Percentiles rank a stretch among this genome's conserved stretches.
phyloP scores from a whole-genome alignment of 371 early-diverging fungal genomes.

The Syncephalastrum monosporum region DNA sequence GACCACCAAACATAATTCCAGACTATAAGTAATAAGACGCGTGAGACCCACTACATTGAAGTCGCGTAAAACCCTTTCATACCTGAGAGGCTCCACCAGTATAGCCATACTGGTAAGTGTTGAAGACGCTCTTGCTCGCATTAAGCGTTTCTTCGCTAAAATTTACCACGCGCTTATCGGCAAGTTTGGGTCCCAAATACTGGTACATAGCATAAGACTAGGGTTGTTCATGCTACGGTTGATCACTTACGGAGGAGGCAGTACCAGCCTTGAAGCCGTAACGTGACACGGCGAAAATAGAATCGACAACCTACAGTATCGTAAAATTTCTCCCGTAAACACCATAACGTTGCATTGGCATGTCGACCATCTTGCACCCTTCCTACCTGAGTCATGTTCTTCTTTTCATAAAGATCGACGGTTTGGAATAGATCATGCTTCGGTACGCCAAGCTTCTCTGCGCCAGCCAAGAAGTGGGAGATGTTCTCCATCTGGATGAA shows the following conservation, averaged over 20 bases:
- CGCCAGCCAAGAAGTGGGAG: conserved; percentile 72
- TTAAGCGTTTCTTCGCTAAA: conserved; percentile 70
- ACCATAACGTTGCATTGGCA: neutral
- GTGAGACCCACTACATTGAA: neutral
- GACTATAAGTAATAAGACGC: conserved; percentile 18
- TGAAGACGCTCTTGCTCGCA: conserved; percentile 56
- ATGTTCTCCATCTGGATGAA: conserved; percentile 94
- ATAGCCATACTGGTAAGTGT: conserved; percentile 60
- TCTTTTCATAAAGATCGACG: conserved; percentile 86
- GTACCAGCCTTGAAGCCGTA: conserved; percentile 71
- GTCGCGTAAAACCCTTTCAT: conserved; percentile 2
- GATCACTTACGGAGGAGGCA: conserved; percentile 44
- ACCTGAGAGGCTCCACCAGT: conserved; percentile 59
- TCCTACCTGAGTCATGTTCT: conserved; percentile 75
- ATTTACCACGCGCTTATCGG: conserved; percentile 65
- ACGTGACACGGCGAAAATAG: conserved; percentile 80
- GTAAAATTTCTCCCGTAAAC: neutral
- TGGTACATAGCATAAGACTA: conserved; percentile 9
- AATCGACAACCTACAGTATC: conserved; percentile 57
- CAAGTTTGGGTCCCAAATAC: conserved; percentile 76
- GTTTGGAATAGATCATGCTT: conserved; percentile 88
- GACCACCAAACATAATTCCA: conserved; percentile 50
- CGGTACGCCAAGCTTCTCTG: conserved; percentile 74
- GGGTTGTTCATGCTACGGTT: conserved; percentile 4
- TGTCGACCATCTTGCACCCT: neutral